phyloP scores from a whole-genome alignment of 2,329 filamentous ascomycete genomes.

The Aspergillus brunneoviolaceus region DNA sequence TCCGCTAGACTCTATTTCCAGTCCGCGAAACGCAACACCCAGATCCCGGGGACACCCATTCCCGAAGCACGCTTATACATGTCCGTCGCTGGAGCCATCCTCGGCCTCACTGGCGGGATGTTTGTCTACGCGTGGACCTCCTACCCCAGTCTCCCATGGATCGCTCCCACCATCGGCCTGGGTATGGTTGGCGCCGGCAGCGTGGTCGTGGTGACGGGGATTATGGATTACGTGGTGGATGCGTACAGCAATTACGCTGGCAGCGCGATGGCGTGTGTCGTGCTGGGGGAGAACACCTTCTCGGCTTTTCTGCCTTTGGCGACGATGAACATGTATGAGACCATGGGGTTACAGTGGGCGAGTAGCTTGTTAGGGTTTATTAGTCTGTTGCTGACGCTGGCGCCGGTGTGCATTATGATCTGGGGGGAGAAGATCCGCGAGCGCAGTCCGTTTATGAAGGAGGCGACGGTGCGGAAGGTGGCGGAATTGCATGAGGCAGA shows the following conservation, averaged over 20 bases:
- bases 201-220: conserved; percentile 46
- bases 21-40: conserved; percentile 38
- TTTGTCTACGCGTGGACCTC: conserved; percentile 41
- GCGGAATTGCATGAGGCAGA: neutral
- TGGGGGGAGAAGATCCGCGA: conserved; percentile 11
- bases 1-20: conserved; percentile 25
- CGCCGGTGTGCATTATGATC: conserved; percentile 26
- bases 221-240: conserved; percentile 51
- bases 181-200: conserved; percentile 44
- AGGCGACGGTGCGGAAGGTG: conserved; percentile 9
- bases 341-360: conserved; percentile 42
- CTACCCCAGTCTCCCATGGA: conserved; percentile 34
- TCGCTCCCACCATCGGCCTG: conserved; percentile 34
- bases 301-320: conserved; percentile 46
- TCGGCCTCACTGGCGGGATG: conserved; percentile 39
- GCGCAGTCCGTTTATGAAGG: conserved; percentile 6
- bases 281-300: conserved; percentile 46
- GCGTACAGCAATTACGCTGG: conserved; percentile 52
- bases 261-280: conserved; percentile 49
- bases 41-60: conserved; percentile 42
- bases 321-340: conserved; percentile 37
- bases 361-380: conserved; percentile 42
- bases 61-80: conserved; percentile 47
- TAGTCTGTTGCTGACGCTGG: conserved; percentile 33
- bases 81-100: conserved; percentile 34